Percentiles rank a stretch among this genome's conserved stretches.
These are phyloP conservation scores for Euphorbia schlechtendalii DNA, from an alignment of 441 rosid genomes.

Conservation along the genomic window DNA sequence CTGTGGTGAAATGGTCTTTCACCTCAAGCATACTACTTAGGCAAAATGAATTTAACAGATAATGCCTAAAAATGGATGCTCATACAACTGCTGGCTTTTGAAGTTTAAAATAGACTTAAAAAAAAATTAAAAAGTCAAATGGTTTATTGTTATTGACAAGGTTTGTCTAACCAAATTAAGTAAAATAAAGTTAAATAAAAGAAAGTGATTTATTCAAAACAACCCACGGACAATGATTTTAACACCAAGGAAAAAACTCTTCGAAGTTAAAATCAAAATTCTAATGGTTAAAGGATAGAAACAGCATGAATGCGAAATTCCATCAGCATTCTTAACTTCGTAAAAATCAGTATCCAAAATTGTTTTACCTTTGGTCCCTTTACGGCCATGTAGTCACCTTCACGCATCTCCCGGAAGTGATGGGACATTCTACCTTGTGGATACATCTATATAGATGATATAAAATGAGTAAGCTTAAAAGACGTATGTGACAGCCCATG, in stretches of 20 bases:
- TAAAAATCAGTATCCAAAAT: not conserved
- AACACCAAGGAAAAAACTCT: too few species aligned
- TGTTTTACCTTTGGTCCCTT: slow-evolving; percentile 92
- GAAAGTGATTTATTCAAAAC: too few species aligned
- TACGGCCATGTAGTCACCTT: slow-evolving; percentile 70
- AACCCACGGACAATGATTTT: too few species aligned
- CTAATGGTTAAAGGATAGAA: not conserved
- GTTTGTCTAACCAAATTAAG: not conserved
- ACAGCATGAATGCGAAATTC: not conserved
- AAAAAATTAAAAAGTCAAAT: not conserved
- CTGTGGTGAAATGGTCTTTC: not conserved
- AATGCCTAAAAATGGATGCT: not conserved
- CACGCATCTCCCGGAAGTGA: slow-evolving; percentile 80
- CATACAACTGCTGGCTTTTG: not conserved
- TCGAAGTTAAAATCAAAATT: not conserved
- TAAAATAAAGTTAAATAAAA: too few species aligned
- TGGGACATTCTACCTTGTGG: slow-evolving; percentile 99
- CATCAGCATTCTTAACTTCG: not conserved
- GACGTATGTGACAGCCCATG: not conserved
- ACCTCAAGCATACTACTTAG: not conserved
- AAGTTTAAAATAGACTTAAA: not conserved
- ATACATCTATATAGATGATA: slow-evolving; percentile 51
- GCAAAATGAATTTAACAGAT: not conserved
- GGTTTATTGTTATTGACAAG: not conserved
- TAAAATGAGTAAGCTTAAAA: slow-evolving; percentile 6